Evolutionary conservation across 2,329 filamentous ascomycete species (phyloP), one percentile per base, ranked within the genome.

Genomic region (Ophiostoma australiae): DNA sequence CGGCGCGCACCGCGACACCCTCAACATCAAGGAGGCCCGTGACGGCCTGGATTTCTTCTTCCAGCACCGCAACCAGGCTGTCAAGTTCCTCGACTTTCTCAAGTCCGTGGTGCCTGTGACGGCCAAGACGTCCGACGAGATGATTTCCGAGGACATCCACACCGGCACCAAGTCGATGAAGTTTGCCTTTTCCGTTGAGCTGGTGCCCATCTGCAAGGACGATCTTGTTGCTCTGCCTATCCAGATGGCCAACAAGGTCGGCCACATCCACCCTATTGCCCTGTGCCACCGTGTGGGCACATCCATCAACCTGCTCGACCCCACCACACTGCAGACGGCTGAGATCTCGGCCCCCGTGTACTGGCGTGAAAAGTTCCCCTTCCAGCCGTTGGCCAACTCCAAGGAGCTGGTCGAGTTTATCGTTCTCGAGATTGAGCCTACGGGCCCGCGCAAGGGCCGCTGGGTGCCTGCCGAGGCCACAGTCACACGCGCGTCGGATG

Each of bases 31-130:
- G 79, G 95, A 99, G 81, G 91, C 92, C 37, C 94, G 94, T 81
- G 93, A 97, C 76, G 95, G 95, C 1, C 89, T 99, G 72, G 95
- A 99, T 79, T 99, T 99, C 80, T 99, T 90, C 85, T 99, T 95
- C 78, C 87, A 92, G 0, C 89, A 91, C 72, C 86, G 92, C 76
- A 99, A 97, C 77, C 91, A 97, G 76, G 94, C 94, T 8, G 93
- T 97, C 78, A 86, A 87, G 52, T 85, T 88, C 74, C 86, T 94
- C 74, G 91, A 95, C 78, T 96, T 96, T 80, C 81, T 96, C 69
- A 88, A 86, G 74, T 91, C 90, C 0, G 90, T 92, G 11, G 86
- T 89, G 0, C 92, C 92, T 0, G 84, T 91, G 66, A 88, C 89
- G 72, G 73, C 77, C 70, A 78, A 78, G 72, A 78, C 78, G 69